Conservation (phyloP, 345 rosid species). For the Linum lewisii region DNA sequence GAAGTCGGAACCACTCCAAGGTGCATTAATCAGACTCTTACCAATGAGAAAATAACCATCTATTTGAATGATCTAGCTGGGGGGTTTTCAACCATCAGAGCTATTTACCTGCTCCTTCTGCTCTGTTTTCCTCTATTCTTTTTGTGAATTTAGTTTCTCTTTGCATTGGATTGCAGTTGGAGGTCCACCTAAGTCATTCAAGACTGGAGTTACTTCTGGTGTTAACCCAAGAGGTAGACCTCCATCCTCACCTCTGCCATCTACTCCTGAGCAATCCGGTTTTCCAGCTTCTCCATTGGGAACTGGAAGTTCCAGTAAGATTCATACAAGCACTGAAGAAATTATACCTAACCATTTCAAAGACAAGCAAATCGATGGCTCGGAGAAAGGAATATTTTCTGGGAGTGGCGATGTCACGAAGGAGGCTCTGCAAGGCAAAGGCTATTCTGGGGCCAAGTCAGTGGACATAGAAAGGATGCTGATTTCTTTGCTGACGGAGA, state of each 20-base stretch:
- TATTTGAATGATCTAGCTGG: constrained; percentile 5
- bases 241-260: constrained; percentile 62
- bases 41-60: not conserved
- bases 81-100: constrained; percentile 11
- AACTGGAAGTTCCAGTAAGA: constrained; percentile 37
- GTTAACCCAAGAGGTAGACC: constrained; percentile 40
- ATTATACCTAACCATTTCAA: constrained; percentile 25
- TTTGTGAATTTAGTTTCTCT: constrained; percentile 1
- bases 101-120: not conserved
- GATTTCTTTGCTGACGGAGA: constrained; percentile 52
- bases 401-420: constrained; percentile 26
- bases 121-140: not conserved
- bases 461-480: constrained; percentile 51
- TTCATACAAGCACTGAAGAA: constrained; percentile 32
- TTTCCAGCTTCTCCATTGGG: constrained; percentile 43
- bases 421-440: constrained; percentile 42
- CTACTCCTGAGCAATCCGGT: constrained; percentile 47
- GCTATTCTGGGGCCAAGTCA: constrained; percentile 35
- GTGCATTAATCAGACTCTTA: constrained; percentile 24
- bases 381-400: constrained; percentile 44
- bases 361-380: constrained; percentile 38
- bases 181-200: constrained; percentile 41
- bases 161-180: constrained; percentile 26
- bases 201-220: constrained; percentile 35
- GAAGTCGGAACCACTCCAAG: constrained; percentile 70